Evolutionary conservation across 2,329 filamentous ascomycete species (phyloP), one percentile per base, ranked within the genome.

Genomic region (Epichloe aotearoae): DNA sequence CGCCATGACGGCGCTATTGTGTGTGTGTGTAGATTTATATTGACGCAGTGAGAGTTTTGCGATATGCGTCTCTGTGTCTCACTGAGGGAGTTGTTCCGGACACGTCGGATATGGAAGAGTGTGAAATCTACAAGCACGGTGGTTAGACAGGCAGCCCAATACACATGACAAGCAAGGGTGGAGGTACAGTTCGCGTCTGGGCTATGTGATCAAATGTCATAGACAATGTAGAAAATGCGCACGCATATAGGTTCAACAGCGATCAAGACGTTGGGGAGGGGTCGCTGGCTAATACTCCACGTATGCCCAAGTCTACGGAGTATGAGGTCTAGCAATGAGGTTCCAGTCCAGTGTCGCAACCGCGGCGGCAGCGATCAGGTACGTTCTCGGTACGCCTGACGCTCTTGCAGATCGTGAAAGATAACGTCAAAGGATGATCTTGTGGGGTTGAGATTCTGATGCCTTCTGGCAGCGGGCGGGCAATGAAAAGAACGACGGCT

Each of bases 1-100:
- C 48, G 58, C 55, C 64, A 66, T 66, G 54, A 42, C 34, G 39
- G 20, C 11, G 43, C 20, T 20, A 33, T 20, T 36, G n/a, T 20
- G 33, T 36, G 26, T 30, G 7, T 7, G 11, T 17, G 43, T 30
- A 15, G 12, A 17, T 30, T 8, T 30, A 30, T 30, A 10, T 30
- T 30, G 26, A 30, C 26, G 26, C 26, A 8, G 26, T 26, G 26
- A 42, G 12, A 42, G 7, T 17, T 20, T 48, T 51, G 39, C 17
- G 26, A 44, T 34, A 15, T 4, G 19, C 19, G 19, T 19, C 19
- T 23, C 5, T 23, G 23, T 23, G 26, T 26, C 12, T 20, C 5
- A 14, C 14, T 33, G n/a, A 44, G 15, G n/a, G 33, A 6, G 42
- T 39, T 43, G 38, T 49, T 17, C 19, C 47, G 47, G 48, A 50